Evolutionary conservation across 2,329 filamentous ascomycete species (phyloP), one percentile per base, ranked within the genome.

Genomic region (Annulohypoxylon truncatum): DNA sequence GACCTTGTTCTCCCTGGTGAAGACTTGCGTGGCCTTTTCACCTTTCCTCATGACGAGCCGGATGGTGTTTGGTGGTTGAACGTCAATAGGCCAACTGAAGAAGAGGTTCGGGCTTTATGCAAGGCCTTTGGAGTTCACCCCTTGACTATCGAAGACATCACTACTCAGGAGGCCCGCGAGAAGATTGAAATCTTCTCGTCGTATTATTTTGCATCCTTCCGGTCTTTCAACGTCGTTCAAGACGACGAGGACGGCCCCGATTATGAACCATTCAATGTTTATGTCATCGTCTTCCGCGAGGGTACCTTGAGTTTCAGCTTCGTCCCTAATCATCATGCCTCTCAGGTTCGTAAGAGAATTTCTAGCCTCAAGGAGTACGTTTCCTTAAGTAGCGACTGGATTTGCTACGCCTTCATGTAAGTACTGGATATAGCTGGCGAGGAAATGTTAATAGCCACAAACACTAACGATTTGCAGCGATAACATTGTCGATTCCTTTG

Each of bases 61-160:
- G 85, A 94, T 72, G 95, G 95, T 74, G 94, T 97, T n/a, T 99
- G 95, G 94, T 99, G 96, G 96, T 85, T 99, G 53, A 97, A 99
- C 75, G 91, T 97, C 77, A 91, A 95, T 77, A 93, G 92, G 72
- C 93, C 95, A 1, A 94, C 91, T 0, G 92, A 94, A 75, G 94
- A 95, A 64, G 96, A 98, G 77, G 89, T 97, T 18, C 89, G 90
- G 44, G 90, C 90, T 28, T 90, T 99, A 67, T 97, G 93, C 83
- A 94, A 94, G 75, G 94, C 96, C 3, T 99, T 99, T 79, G 93
- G 93, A 12, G 92, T 99, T 58, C 96, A 99, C 79, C 95, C 95
- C 31, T 83, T 99, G 78, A 99, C 96, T 0, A 92, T 95, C 38
- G 96, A 99, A 79, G 96, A 99, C 83, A 97, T 99, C 72, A 90